Evolutionary conservation across 1,284 basidiomycete genomes (phyloP).

Genomic region (Salmacisia buchloeana): DNA sequence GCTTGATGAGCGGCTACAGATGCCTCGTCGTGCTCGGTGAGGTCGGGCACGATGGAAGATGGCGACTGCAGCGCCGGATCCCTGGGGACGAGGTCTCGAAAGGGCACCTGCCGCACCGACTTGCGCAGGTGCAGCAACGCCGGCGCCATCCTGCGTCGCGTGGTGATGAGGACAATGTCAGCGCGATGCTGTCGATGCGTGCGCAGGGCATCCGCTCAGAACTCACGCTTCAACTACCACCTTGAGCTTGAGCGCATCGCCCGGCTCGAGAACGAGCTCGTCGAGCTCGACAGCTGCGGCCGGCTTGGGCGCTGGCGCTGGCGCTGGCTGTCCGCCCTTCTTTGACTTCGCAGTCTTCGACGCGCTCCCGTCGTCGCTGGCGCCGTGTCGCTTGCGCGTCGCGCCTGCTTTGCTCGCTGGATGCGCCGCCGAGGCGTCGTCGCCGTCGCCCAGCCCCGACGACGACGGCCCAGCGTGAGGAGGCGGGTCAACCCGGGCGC

Average conservation of each 20-base stretch:
- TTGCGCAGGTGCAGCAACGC: constrained; percentile 3
- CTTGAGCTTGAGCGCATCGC: constrained; percentile 8
- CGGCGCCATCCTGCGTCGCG: background rate
- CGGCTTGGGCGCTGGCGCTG: no score
- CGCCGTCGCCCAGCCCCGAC: no score
- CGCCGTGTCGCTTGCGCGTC: no score
- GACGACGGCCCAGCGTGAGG: no score
- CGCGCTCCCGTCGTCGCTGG: no score
- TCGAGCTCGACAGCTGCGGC: background rate
- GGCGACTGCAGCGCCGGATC: background rate
- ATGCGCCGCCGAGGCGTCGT: no score
- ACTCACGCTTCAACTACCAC: constrained; percentile 5
- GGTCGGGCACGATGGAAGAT: background rate
- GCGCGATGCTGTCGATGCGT: background rate
- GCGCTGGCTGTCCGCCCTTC: background rate
- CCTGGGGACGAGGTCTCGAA: background rate
- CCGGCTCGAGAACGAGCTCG: constrained; percentile 2
- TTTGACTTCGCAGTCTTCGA: background rate
- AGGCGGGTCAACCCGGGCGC: no score
- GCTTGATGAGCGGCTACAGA: background rate
- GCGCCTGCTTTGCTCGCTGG: no score
- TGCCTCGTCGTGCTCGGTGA: background rate
- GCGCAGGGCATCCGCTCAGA: no score
- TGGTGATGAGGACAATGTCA: background rate
- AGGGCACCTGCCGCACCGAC: background rate